phyloP scores from a whole-genome alignment of 371 early-diverging fungal genomes.

The Saksenaea oblongispora region DNA sequence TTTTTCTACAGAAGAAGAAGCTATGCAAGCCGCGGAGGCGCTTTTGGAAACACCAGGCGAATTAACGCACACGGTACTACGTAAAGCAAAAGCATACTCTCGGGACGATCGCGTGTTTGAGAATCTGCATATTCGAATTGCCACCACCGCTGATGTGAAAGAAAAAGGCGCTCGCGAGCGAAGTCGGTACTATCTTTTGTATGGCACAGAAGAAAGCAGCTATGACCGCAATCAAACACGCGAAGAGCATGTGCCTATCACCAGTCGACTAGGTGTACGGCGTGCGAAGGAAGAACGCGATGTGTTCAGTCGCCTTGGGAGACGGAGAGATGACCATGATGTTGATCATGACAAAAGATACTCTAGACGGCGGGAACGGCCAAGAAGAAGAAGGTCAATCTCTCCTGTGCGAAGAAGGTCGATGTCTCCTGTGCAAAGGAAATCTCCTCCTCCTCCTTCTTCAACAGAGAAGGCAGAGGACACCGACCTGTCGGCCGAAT shows the following conservation, averaged over 20 bases:
- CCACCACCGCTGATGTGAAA: slow-evolving; percentile 54
- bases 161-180: slow-evolving; percentile 46
- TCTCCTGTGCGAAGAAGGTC: background rate
- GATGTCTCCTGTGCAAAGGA: too few species aligned
- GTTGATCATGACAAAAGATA: slow-evolving; percentile 13
- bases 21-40: slow-evolving; percentile 34
- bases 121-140: slow-evolving; percentile 38
- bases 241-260: slow-evolving; percentile 4
- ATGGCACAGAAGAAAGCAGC: slow-evolving; percentile 35
- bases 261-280: slow-evolving; percentile 8
- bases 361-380: background rate
- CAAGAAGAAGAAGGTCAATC: background rate
- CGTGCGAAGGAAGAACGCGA: slow-evolving; percentile 6
- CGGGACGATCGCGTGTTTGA: slow-evolving; percentile 9
- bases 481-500: background rate
- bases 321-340: slow-evolving; percentile 3
- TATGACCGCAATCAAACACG: too few species aligned
- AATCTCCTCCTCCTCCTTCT: too few species aligned
- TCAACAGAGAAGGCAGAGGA: background rate
- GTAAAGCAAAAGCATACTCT: slow-evolving; percentile 26
- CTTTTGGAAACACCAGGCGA: slow-evolving; percentile 26
- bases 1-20: slow-evolving; percentile 25
- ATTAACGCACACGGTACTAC: slow-evolving; percentile 28
- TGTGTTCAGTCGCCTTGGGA: slow-evolving; percentile 16
- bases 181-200: slow-evolving; percentile 55